These are phyloP conservation scores for Rheum nobile DNA, from an alignment of 148 eudicot species.

Conservation along the genomic window DNA sequence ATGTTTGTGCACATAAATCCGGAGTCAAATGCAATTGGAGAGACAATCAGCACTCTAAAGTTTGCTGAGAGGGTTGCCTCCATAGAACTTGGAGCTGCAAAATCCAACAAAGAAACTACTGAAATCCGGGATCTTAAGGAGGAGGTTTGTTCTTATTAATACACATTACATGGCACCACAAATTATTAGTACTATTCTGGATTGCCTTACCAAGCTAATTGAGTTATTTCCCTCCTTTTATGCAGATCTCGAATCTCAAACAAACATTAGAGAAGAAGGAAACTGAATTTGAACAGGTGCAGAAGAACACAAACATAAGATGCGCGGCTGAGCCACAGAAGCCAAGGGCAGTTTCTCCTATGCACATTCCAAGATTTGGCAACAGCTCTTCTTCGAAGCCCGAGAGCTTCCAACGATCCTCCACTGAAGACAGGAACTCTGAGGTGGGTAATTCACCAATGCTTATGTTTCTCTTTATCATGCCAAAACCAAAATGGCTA, in stretches of 20 bases:
- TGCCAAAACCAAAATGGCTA: neutral
- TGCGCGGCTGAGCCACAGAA: constrained; percentile 33
- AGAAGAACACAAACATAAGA: constrained; percentile 29
- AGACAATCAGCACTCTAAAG: constrained; percentile 86
- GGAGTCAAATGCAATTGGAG: constrained; percentile 64
- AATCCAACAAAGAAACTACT: constrained; percentile 80
- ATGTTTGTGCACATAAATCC: constrained; percentile 98
- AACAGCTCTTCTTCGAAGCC: constrained; percentile 22
- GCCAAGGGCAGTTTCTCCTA: constrained; percentile 50
- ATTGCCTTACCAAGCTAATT: neutral
- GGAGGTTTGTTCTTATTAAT: constrained; percentile 40
- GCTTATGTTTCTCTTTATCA: neutral
- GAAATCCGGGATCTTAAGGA: constrained; percentile 81
- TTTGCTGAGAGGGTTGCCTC: constrained; percentile 96
- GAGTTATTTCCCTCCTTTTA: neutral
- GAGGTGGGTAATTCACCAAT: constrained; percentile 34
- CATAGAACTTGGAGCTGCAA: constrained; percentile 84
- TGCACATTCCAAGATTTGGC: constrained; percentile 32
- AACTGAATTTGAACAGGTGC: constrained; percentile 60
- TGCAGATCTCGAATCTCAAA: constrained; percentile 70
- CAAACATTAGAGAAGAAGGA: constrained; percentile 66
- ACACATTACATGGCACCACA: neutral
- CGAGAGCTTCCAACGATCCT: constrained; percentile 29
- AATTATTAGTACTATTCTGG: neutral
- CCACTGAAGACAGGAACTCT: constrained; percentile 32